Base-by-base conservation (phyloP, 805 yeast genomes). In the Candida krabiensis region DNA sequence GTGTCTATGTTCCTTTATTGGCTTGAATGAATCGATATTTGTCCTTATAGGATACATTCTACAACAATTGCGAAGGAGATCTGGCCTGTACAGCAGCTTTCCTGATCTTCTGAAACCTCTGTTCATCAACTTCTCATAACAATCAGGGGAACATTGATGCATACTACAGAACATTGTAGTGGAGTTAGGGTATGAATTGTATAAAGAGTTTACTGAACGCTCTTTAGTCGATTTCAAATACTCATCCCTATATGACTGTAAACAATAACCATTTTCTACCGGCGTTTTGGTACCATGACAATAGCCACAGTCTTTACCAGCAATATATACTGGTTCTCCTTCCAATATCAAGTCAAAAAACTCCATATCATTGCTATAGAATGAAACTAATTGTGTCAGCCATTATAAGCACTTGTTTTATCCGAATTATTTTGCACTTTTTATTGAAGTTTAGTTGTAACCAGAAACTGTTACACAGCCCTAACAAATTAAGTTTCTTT, bases 41-140 rank as follows among this genome's bases (percentile, higher is more conserved):
- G 95, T 80, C 37, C 96, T 60, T 13, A 89, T 86, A 0, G 96
- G 83, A 56, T 78, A 86, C 58, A 80, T 71, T 15, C 90, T 70
- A 51, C 97, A 89, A 56, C 97, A 89, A 28, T 78, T 77, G 27
- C 89, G 60, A 21, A 83, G 53, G 44, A 78, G 59, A 56, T 90
- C 96, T 0, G 86, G 79, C 52, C 73, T 67, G 38, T 73, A 60
- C 16, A 60, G 35, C 46, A 77, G 84, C 2, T 61, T 57, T 0
- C 96, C 96, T 22, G 93, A 83, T 38, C 97, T 66, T 57, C 95
- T 75, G 54, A 75, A 88, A 2, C 96, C 96, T 48, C 70, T 64
- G 49, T 87, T 80, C 50, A 90, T 77, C 46, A 86, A 56, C 15
- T 49, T 53, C 52, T 86, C 90, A 53, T 88, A 88, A 19, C 71